Base-by-base conservation (phyloP, 306 rosid species). In the Cucumis cinereus region DNA sequence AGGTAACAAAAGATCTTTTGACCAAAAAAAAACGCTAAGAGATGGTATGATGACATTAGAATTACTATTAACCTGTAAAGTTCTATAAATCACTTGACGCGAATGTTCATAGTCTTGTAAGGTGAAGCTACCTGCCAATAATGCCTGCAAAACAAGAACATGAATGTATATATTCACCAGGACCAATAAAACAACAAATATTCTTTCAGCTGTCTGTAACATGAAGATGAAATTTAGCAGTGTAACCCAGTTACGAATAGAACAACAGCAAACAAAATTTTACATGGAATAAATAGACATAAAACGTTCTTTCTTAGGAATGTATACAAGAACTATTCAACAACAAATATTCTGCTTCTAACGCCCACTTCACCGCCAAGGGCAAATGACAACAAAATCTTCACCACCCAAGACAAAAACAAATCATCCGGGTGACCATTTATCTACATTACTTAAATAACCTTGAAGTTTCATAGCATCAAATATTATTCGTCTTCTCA, bases 61-160 rank as follows among this genome's bases (percentile, higher is more conserved):
- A 40, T 57, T 24, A 40, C 2, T 71, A 62, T n/a, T 22, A 41
- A 91, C 99, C 96, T 94, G 96, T 75, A 94, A 81, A 82, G 87
- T 86, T 86, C 88, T 88, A 77, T 83, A 90, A 80, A 83, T 79
- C 74, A 94, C 78, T 17, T 79, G 79, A 61, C 97, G 93, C 77
- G 99, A 84, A 78, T 85, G 84, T 79, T 85, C 85, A 82, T 89
- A 92, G 80, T 92, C 78, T 90, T 89, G 86, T 79, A 84, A 75
- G 14, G 99, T 84, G 87, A 89, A 94, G 82, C 77, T 81, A 78
- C 83, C 79, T 56, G 97, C 99, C 79, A 94, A 91, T 81, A 94
- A 92, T 33, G 99, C 79, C 99, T 94, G 87, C 22, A 55, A 81
- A 77, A 79, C 79, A 70, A 22, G 49, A 50, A 67, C 74, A 79